Evolutionary conservation across 108 stramenopile species (phyloP), one percentile per base, ranked within the genome.

Genomic region (Aurantiochytrium sp.): DNA sequence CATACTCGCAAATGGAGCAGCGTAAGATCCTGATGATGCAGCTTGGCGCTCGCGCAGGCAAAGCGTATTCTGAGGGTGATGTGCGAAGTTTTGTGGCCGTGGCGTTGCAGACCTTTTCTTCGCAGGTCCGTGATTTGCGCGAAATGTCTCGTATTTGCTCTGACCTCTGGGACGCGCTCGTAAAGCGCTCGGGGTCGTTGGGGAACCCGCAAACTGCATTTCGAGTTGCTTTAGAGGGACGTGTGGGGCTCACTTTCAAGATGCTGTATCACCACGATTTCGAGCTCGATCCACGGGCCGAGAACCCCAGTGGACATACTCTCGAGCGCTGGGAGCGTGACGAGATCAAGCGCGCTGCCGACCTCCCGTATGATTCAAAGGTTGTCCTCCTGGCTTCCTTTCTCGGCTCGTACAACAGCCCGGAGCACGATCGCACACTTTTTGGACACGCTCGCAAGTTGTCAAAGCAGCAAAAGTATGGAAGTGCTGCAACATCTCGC

Each of bases 221-320:
- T 28, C 64, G 64, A 2, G 64, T 69, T 8, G 64, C 64, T 14
- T 45, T 83, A 14, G 76, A 53, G 25, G 76, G 51, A 12, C 45
- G 76, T 12, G 12, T 83, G 6, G 49, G 76, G 49, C 76, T 83
- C n/a, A 83, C 51, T 16, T 83, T 53, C 49, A 47, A 83, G 51
- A 83, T 47, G 51, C 51, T 83, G 76, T 83, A 83, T 35, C 76
- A 83, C 25, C 76, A 83, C 28, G 76, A 83, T 45, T 83, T 83
- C 49, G 76, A 83, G 76, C 76, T 83, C 51, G 45, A 69, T 18
- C 64, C 64, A 18, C 64, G 64, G 10, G 64, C 64, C 4, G 64
- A 69, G 42, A 69, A 69, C 64, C 64, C 64, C 10, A 69, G 0
- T 18, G 64, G 6, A 10, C 8, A 6, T 8, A 23, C 64, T 6